A percentile compares a stretch with the other conserved stretches of the same genome.
These are phyloP conservation scores for Penicillium sp. DNA, from an alignment of 2,329 filamentous ascomycete species.

Conservation along the genomic window DNA sequence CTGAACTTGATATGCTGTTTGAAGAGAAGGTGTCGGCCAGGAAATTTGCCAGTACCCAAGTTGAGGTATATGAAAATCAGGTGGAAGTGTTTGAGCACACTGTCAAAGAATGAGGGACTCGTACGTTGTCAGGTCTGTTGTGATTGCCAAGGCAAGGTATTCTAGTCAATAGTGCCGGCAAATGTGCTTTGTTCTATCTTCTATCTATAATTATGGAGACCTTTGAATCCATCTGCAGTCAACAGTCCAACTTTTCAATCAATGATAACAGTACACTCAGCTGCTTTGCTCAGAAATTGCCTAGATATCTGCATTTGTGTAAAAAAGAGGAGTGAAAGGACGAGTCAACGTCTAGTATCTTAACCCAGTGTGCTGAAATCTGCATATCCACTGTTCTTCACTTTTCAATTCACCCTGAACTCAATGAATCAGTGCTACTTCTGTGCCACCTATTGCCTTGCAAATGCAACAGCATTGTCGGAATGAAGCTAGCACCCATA, in stretches of 20 bases:
- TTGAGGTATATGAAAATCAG: too few species aligned
- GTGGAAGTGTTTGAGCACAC: too few species aligned
- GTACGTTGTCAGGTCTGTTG: neutral
- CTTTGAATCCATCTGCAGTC: too few species aligned
- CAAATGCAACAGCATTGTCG: slow-evolving; percentile 30
- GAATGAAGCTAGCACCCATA: slow-evolving; percentile 31
- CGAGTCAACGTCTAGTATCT: neutral
- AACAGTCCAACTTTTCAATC: neutral
- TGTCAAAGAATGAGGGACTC: too few species aligned
- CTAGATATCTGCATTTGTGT: neutral
- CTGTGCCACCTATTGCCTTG: slow-evolving; percentile 10
- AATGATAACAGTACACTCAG: neutral
- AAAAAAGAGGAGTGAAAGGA: neutral
- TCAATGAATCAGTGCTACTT: neutral
- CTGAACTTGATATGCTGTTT: too few species aligned
- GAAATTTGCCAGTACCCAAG: too few species aligned
- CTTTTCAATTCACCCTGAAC: neutral
- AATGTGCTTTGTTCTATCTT: neutral
- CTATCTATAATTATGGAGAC: neutral
- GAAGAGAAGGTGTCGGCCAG: too few species aligned
- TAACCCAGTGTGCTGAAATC: neutral
- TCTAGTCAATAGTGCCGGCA: neutral
- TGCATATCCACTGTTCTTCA: neutral
- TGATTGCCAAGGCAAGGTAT: neutral
- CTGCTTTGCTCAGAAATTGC: neutral